These are phyloP conservation scores for Eimeria tenella DNA, from an alignment of 169 alveolate genomes.

Conservation along the genomic window DNA sequence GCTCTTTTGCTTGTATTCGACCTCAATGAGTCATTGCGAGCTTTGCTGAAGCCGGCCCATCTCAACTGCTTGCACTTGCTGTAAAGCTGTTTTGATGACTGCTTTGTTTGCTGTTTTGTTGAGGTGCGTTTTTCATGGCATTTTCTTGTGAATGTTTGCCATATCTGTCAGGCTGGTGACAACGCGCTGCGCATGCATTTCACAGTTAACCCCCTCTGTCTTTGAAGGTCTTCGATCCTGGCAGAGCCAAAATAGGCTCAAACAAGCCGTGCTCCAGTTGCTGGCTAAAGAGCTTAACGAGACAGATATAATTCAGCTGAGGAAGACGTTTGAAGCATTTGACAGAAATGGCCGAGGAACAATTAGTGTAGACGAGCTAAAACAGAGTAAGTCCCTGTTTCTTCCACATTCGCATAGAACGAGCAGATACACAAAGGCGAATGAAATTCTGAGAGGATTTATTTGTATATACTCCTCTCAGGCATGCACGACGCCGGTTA, in stretches of 20 bases:
- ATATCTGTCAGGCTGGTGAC: conserved; percentile 24
- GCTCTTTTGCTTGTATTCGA: too few relatives aligned
- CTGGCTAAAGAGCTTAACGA: conserved; percentile 80
- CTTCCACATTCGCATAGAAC: too few relatives aligned
- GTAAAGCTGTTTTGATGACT: too few relatives aligned
- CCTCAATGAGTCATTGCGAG: too few relatives aligned
- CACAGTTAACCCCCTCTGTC: conserved; percentile 62
- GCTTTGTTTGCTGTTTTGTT: not conserved
- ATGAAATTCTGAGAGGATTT: not conserved
- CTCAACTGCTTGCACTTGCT: too few relatives aligned
- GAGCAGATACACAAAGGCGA: too few relatives aligned
- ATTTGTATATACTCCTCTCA: not conserved
- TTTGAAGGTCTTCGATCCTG: conserved; percentile 78
- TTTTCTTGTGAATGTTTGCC: not conserved
- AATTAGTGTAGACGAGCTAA: conserved; percentile 78
- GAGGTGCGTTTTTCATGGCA: not conserved
- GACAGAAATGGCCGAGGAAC: conserved; percentile 82
- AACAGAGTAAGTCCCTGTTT: conserved; percentile 40
- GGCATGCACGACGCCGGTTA: conserved; percentile 71
- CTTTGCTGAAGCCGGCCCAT: too few relatives aligned
- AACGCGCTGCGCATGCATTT: not conserved
- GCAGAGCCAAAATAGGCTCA: conserved; percentile 60
- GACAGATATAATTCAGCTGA: conserved; percentile 76
- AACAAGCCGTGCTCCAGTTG: conserved; percentile 79
- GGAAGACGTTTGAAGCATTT: conserved; percentile 81